Base-by-base conservation (phyloP, 148 eudicot genomes). In the Rhododendron williamsianum region DNA sequence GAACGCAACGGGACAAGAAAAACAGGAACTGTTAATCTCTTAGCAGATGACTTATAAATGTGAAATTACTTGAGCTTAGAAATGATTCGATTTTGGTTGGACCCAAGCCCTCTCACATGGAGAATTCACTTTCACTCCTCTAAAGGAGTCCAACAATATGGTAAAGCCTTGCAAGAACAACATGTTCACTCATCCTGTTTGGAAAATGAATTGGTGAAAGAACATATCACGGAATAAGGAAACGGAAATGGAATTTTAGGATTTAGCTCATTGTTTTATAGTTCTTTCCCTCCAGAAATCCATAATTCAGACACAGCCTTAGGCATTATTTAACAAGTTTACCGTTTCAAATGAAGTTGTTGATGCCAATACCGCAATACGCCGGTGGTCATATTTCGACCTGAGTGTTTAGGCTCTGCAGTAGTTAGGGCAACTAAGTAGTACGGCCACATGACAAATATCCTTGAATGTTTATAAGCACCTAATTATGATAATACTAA, bases 1-100 rank as follows among this genome's bases (percentile, higher is more conserved):
- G 81, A 21, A 87, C 72, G 18, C 51, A 25, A 19, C 41, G 0
- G 33, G 13, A 33, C 18, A 36, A 77, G 23, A 63, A 43, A 48
- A 3, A 45, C 9, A 74, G 5, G 45, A 74, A 84, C 41, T 79
- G 9, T 85, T n/a, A 77, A 88, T 81, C 18, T 72, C 45, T 27
- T 9, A 38, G 46, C 76, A 45, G 43, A 65, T 41, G 30, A 72
- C 25, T 8, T 56, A 46, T 15, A 48, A 77, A 48, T 36, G 46
- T 71, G 38, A 58, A 81, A 18, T 43, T 36, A 33, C 6, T 49
- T 71, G 35, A 52, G 54, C 49, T 27, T 33, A 74, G 30, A 63
- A 30, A 78, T 45, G 72, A n/a, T 30, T 56, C 15, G 71, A 21
- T 80, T 56, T 45, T 46, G 48, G 56, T 18, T 81, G 58, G 49